These are phyloP conservation scores for Hymenoscyphus albidus DNA, from an alignment of 2,329 filamentous ascomycete species.

Conservation along the genomic window DNA sequence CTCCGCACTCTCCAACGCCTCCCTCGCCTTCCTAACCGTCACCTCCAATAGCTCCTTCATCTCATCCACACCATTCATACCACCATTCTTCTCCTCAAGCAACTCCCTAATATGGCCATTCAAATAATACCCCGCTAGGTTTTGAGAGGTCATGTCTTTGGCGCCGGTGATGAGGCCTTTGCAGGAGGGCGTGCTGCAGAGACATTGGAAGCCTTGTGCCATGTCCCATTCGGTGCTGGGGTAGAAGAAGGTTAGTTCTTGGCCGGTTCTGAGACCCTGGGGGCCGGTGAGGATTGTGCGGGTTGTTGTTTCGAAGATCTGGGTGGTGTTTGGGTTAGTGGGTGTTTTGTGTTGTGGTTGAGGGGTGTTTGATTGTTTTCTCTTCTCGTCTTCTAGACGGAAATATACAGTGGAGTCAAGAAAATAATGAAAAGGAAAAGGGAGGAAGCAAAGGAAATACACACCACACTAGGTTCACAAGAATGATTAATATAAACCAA, in stretches of 20 bases:
- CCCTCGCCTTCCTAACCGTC: constrained; percentile 4
- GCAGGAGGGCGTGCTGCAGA: constrained; percentile 55
- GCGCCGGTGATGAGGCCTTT: constrained; percentile 61
- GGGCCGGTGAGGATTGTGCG: constrained; percentile 56
- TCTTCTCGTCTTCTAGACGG: too few relatives aligned
- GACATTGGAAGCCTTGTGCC: constrained; percentile 67
- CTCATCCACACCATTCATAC: constrained; percentile 30
- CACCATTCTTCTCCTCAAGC: constrained; percentile 45
- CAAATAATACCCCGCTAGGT: constrained; percentile 57
- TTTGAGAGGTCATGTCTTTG: constrained; percentile 50
- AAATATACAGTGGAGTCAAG: too few relatives aligned
- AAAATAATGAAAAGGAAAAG: neutral
- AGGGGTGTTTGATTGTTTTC: too few relatives aligned
- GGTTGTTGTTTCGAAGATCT: constrained; percentile 59
- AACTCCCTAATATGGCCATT: constrained; percentile 58
- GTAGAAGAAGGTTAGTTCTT: constrained; percentile 70
- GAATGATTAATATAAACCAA: constrained; percentile 66
- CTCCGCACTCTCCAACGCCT: constrained; percentile 40
- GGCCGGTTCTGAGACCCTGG: constrained; percentile 49
- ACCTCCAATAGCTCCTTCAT: neutral
- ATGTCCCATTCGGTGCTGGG: constrained; percentile 72
- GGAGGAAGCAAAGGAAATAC: constrained; percentile 30
- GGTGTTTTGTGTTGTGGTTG: too few relatives aligned
- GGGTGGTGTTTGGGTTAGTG: constrained; percentile 7
- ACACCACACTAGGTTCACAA: constrained; percentile 61